These are phyloP conservation scores for Claviceps sp. DNA, from an alignment of 2,329 filamentous ascomycete species.

Conservation along the genomic window DNA sequence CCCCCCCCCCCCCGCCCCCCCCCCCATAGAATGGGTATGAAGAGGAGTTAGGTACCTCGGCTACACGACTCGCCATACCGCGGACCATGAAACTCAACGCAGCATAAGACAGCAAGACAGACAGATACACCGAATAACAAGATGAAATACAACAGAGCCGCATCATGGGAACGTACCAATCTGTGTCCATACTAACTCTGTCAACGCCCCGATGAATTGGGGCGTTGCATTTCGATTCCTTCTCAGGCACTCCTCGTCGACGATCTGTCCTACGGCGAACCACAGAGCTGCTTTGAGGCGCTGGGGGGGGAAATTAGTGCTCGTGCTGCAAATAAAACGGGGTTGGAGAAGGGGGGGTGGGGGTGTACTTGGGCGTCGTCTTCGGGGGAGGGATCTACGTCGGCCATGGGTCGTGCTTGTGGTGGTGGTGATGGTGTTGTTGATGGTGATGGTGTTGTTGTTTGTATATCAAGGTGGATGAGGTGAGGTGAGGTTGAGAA, in stretches of 20 bases:
- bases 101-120: not conserved
- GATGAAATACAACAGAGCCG: not conserved
- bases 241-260: slow-evolving; percentile 61
- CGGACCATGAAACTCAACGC: too few relatives aligned
- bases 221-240: slow-evolving; percentile 70
- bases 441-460: not conserved
- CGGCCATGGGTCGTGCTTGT: slow-evolving; percentile 16
- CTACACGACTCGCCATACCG: too few relatives aligned
- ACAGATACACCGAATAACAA: not conserved
- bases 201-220: slow-evolving; percentile 77
- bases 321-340: too few relatives aligned
- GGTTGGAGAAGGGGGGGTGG: too few relatives aligned
- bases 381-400: slow-evolving; percentile 14
- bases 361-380: slow-evolving; percentile 23
- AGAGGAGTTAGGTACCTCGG: too few relatives aligned
- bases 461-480: too few relatives aligned
- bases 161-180: slow-evolving; percentile 46
- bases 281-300: slow-evolving; percentile 75
- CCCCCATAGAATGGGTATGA: too few relatives aligned
- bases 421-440: not conserved
- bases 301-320: slow-evolving; percentile 25
- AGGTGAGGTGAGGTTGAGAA: too few relatives aligned
- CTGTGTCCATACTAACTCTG: slow-evolving; percentile 77
- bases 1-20: too few relatives aligned
- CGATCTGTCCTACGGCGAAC: slow-evolving; percentile 73